These are phyloP conservation scores for Trapa bicornis DNA, from an alignment of 345 rosid species.

Conservation along the genomic window DNA sequence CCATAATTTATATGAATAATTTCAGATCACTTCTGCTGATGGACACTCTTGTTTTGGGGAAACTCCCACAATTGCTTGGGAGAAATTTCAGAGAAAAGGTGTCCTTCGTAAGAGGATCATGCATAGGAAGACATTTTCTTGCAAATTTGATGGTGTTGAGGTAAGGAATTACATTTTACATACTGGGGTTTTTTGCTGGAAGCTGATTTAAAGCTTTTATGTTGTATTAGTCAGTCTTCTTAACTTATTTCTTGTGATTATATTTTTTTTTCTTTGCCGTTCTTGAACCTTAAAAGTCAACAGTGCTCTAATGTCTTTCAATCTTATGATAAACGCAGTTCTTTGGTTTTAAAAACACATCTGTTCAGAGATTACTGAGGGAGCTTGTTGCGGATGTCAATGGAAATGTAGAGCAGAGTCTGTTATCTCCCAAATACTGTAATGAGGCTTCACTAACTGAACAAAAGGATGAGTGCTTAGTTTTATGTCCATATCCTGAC, in stretches of 20 bases:
- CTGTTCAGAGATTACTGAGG: slow-evolving; percentile 75
- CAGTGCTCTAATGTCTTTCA: slow-evolving; percentile 1
- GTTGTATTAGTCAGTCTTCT: not conserved
- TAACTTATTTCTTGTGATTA: not conserved
- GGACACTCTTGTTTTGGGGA: slow-evolving; percentile 57
- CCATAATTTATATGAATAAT: slow-evolving; percentile 1
- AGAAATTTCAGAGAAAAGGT: slow-evolving; percentile 59
- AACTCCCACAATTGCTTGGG: slow-evolving; percentile 81
- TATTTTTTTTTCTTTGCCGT: not conserved
- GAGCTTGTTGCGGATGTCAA: slow-evolving; percentile 57
- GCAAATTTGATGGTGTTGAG: slow-evolving; percentile 70
- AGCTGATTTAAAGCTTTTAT: not conserved
- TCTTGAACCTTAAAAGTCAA: not conserved
- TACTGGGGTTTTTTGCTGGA: not conserved
- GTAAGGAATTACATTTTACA: slow-evolving; percentile 16
- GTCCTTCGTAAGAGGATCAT: slow-evolving; percentile 37
- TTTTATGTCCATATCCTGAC: slow-evolving; percentile 20
- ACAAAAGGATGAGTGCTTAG: slow-evolving; percentile 17
- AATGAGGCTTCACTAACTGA: slow-evolving; percentile 19
- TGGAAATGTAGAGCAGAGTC: slow-evolving; percentile 31
- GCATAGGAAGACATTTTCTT: slow-evolving; percentile 71
- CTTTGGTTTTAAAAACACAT: slow-evolving; percentile 73
- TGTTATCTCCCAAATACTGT: slow-evolving; percentile 30
- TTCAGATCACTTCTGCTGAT: slow-evolving; percentile 52
- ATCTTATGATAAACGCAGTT: slow-evolving; percentile 39